phyloP scores from a whole-genome alignment of 140 eudicot genomes.

The Flaveria floridana region DNA sequence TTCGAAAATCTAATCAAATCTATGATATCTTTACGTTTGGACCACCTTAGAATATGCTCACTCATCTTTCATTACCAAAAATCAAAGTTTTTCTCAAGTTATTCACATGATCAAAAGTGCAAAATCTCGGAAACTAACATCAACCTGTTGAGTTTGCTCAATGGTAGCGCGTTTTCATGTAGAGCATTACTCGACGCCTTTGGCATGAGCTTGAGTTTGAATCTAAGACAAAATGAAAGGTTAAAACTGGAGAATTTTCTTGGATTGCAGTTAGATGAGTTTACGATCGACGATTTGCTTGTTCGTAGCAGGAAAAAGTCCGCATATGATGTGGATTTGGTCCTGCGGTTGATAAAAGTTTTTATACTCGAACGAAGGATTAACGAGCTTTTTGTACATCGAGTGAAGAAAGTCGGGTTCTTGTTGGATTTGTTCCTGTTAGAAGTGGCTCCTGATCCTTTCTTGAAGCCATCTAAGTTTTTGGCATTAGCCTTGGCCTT shows the following conservation, averaged over 20 bases:
- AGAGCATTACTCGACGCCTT: slow-evolving; percentile 42
- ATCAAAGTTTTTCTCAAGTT: slow-evolving; percentile 29
- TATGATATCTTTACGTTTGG: slow-evolving; percentile 47
- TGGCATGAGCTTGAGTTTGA: slow-evolving; percentile 41
- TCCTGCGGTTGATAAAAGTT: slow-evolving; percentile 42
- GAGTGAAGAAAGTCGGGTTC: slow-evolving; percentile 46
- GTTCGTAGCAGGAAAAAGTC: slow-evolving; percentile 35
- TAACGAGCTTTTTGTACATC: slow-evolving; percentile 16
- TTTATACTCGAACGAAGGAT: slow-evolving; percentile 33
- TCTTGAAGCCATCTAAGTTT: slow-evolving; percentile 47
- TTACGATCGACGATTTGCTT: slow-evolving; percentile 51
- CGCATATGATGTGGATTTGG: slow-evolving; percentile 48
- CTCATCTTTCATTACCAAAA: slow-evolving; percentile 54
- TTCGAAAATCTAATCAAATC: slow-evolving; percentile 39
- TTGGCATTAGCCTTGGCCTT: slow-evolving; percentile 44
- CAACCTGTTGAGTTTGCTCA: slow-evolving; percentile 43
- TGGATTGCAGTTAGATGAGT: slow-evolving; percentile 56
- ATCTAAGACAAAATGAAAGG: slow-evolving; percentile 24
- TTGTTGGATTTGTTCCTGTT: slow-evolving; percentile 61
- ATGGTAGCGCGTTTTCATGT: slow-evolving; percentile 33
- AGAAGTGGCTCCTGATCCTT: slow-evolving; percentile 65
- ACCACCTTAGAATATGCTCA: slow-evolving; percentile 44
- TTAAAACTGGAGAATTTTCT: slow-evolving; percentile 41
- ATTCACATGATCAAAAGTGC: slow-evolving; percentile 33
- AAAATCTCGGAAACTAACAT: slow-evolving; percentile 40